Evolutionary conservation across 2,329 filamentous ascomycete genomes (phyloP).

Genomic region (Colletotrichum australisinense): DNA sequence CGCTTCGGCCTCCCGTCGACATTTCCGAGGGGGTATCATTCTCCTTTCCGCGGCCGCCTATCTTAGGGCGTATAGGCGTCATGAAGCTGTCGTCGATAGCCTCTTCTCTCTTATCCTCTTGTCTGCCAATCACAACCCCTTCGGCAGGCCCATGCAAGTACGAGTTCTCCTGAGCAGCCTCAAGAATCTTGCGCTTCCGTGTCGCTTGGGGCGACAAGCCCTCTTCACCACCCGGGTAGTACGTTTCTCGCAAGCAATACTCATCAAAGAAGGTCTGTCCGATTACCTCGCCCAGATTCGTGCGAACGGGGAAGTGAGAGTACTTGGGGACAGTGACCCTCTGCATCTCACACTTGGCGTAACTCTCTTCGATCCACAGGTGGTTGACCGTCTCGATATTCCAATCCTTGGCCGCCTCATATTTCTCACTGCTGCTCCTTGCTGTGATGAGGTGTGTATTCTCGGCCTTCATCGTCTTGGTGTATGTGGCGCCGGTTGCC

Average conservation of each 20-base stretch:
- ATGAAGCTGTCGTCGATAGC: conserved; percentile 48
- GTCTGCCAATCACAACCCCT: conserved; percentile 57
- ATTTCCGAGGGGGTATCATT: conserved; percentile 80
- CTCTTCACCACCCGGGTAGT: conserved; percentile 72
- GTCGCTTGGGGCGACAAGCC: conserved; percentile 54
- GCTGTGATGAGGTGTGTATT: conserved; percentile 97
- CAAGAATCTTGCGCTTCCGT: conserved; percentile 61
- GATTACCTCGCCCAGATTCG: conserved; percentile 92
- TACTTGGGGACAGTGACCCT: conserved; percentile 80
- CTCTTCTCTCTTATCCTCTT: conserved; percentile 53
- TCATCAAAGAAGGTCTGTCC: conserved; percentile 87
- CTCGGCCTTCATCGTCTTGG: conserved; percentile 93
- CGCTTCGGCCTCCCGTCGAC: conserved; percentile 82
- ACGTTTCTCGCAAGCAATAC: conserved; percentile 69
- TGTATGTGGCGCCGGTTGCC: conserved; percentile 88
- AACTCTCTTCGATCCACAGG: conserved; percentile 97
- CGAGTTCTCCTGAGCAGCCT: conserved; percentile 63
- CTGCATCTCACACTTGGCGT: conserved; percentile 85
- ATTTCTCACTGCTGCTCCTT: conserved; percentile 91
- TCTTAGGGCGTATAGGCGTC: conserved; percentile 65
- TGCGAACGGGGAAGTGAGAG: conserved; percentile 86
- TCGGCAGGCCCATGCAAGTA: conserved; percentile 58
- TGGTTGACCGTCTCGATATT: conserved; percentile 91
- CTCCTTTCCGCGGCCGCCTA: conserved; percentile 76
- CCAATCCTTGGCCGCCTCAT: conserved; percentile 92